Percentiles rank a stretch among this genome's conserved stretches.
phyloP scores from a whole-genome alignment of 768 basidiomycete species.

The Strobilomyces confusus region DNA sequence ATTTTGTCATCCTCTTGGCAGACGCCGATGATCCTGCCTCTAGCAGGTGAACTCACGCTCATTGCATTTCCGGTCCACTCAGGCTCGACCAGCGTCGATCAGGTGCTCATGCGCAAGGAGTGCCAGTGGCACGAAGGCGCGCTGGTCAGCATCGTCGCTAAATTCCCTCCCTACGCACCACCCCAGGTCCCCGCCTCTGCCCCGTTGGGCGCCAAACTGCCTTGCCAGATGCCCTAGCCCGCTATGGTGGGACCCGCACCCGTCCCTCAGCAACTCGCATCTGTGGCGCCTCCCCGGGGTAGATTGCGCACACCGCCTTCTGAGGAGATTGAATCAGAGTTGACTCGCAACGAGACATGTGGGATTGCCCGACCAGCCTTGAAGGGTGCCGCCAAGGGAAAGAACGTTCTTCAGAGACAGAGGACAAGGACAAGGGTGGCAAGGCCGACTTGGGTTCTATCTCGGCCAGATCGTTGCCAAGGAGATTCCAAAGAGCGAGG shows the following conservation, averaged over 20 bases:
- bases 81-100: slow-evolving; percentile 86
- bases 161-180: slow-evolving; percentile 40
- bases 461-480: slow-evolving; percentile 59
- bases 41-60: slow-evolving; percentile 73
- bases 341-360: slow-evolving; percentile 56
- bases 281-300: slow-evolving; percentile 35
- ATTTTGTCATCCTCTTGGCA: slow-evolving; percentile 83
- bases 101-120: slow-evolving; percentile 80
- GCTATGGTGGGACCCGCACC: slow-evolving; percentile 19
- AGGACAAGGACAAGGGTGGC: slow-evolving; percentile 36
- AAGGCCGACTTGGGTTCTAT: slow-evolving; percentile 30
- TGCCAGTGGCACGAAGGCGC: slow-evolving; percentile 74
- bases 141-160: slow-evolving; percentile 48
- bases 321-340: slow-evolving; percentile 70
- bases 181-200: slow-evolving; percentile 22
- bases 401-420: slow-evolving; percentile 62
- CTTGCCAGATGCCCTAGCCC: slow-evolving; percentile 24
- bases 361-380: too few relatives aligned
- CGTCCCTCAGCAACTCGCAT: slow-evolving; percentile 12
- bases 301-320: slow-evolving; percentile 67
- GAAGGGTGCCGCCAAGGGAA: slow-evolving; percentile 43
- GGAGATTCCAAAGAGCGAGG: slow-evolving; percentile 83
- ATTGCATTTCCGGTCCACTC: slow-evolving; percentile 89
- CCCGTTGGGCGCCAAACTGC: slow-evolving; percentile 21
- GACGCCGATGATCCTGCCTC: slow-evolving; percentile 75